Percentiles rank a stretch among this genome's conserved stretches.
These are phyloP conservation scores for Neodidymelliopsis sp. DNA, from an alignment of 2,329 filamentous ascomycete species.

Conservation along the genomic window DNA sequence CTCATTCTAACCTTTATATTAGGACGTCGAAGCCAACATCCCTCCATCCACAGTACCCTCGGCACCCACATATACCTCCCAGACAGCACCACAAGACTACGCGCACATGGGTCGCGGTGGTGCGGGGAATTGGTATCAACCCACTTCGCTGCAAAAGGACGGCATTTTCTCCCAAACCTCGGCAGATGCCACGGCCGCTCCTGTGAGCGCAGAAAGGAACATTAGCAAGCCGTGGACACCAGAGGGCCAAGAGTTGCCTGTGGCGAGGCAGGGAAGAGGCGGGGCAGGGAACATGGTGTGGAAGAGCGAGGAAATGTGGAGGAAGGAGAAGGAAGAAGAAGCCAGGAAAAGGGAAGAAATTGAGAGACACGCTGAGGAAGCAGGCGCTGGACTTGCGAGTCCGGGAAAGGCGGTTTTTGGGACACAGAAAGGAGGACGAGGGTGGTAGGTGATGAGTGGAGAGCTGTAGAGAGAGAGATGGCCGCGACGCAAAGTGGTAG, in stretches of 20 bases:
- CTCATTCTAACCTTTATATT: neutral
- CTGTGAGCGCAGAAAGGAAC: constrained; percentile 35
- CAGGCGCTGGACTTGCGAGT: constrained; percentile 50
- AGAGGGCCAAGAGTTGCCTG: constrained; percentile 42
- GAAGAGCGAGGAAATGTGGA: constrained; percentile 47
- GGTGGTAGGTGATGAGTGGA: constrained; percentile 25
- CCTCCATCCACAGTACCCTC: constrained; percentile 20
- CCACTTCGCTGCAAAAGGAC: constrained; percentile 47
- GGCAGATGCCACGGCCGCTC: constrained; percentile 38
- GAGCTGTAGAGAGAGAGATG: neutral
- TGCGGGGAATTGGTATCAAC: constrained; percentile 57
- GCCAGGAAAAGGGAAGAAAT: constrained; percentile 45
- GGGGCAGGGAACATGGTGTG: constrained; percentile 59
- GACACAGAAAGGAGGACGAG: constrained; percentile 39
- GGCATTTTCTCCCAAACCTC: constrained; percentile 48
- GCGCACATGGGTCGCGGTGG: constrained; percentile 56
- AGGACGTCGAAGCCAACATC: constrained; percentile 53
- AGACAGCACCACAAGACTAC: constrained; percentile 46
- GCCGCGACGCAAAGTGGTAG: too few relatives aligned
- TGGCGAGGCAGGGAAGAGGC: constrained; percentile 51
- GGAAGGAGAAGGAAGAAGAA: constrained; percentile 33
- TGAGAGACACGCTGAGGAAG: constrained; percentile 45
- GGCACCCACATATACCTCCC: constrained; percentile 24
- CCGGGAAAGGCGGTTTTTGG: constrained; percentile 51
- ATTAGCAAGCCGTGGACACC: constrained; percentile 47